These are phyloP conservation scores for Candida frijolesensis DNA, from an alignment of 1,139 yeast species.

Conservation along the genomic window DNA sequence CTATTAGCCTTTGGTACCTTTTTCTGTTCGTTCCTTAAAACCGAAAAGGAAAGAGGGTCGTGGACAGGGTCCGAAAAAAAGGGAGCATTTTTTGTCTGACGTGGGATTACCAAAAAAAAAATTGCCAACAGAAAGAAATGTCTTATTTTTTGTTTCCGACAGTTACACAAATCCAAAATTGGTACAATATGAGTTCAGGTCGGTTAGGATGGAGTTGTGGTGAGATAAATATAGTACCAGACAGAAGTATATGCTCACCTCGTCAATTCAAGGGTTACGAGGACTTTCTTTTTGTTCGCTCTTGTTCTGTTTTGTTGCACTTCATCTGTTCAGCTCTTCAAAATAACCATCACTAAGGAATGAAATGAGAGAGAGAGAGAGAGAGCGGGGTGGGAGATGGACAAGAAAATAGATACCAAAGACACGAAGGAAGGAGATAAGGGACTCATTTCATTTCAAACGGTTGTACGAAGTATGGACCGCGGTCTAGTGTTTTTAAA, in stretches of 20 bases:
- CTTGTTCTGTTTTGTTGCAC: not conserved
- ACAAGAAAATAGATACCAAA: no score
- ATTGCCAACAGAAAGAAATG: not conserved
- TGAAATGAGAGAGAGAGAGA: no score
- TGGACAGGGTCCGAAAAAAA: conserved; percentile 2
- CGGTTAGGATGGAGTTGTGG: no score
- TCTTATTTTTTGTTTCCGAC: not conserved
- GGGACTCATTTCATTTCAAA: no score
- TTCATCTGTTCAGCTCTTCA: no score
- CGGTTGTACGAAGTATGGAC: no score
- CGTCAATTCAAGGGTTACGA: conserved; percentile 1
- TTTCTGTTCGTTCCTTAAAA: not conserved
- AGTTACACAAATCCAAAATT: not conserved
- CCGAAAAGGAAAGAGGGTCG: not conserved
- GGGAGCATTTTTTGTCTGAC: not conserved
- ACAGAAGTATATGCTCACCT: conserved; percentile 1
- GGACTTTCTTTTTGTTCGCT: not conserved
- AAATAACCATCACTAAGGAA: no score
- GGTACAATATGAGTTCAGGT: not conserved
- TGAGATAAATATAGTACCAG: not conserved
- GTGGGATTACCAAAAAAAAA: conserved; percentile 1
- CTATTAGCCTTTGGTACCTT: not conserved
- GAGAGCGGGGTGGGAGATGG: no score
- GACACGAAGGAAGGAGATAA: no score
- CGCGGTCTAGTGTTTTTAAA: no score